Conservation (phyloP, 1,139 yeast genomes). For the Debaryomyces singareniensis region DNA sequence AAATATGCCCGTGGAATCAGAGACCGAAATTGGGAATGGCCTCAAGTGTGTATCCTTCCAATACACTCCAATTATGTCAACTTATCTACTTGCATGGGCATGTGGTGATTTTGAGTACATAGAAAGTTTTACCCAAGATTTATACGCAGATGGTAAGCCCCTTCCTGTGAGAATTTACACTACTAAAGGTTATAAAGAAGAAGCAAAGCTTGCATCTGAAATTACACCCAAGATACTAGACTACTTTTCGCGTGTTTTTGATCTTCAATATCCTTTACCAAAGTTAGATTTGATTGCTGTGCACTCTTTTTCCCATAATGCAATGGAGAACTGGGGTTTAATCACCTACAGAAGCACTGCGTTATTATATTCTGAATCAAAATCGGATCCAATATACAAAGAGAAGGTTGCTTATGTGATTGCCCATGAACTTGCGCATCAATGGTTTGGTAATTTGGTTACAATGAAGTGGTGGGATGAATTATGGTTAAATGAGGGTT, state of each 20-base stretch:
- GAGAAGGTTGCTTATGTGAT: constrained; percentile 55
- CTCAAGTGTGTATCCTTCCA: constrained; percentile 27
- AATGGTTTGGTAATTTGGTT: constrained; percentile 89
- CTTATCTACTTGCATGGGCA: constrained; percentile 73
- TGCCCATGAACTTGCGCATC: constrained; percentile 68
- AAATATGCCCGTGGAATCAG: constrained; percentile 53
- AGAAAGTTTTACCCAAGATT: constrained; percentile 38
- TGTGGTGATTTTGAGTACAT: constrained; percentile 71
- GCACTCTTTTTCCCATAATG: constrained; percentile 72
- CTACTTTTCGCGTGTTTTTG: constrained; percentile 59
- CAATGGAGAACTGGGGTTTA: constrained; percentile 91
- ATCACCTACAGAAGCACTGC: constrained; percentile 80
- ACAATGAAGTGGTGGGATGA: constrained; percentile 98
- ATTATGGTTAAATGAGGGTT: constrained; percentile 86
- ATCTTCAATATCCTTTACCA: constrained; percentile 64
- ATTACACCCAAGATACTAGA: constrained; percentile 63
- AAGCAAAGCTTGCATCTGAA: constrained; percentile 59
- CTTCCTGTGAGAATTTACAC: constrained; percentile 71
- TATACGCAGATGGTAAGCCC: constrained; percentile 41
- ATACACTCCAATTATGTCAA: constrained; percentile 65
- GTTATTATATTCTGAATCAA: constrained; percentile 57
- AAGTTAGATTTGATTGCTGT: constrained; percentile 73
- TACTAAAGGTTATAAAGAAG: constrained; percentile 58
- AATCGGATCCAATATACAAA: constrained; percentile 57
- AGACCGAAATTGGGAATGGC: constrained; percentile 7